Percentiles rank a stretch among this genome's conserved stretches.
Evolutionary conservation across 164 flowering plant genomes (phyloP).

Genomic region (Kingdonia uniflora): DNA sequence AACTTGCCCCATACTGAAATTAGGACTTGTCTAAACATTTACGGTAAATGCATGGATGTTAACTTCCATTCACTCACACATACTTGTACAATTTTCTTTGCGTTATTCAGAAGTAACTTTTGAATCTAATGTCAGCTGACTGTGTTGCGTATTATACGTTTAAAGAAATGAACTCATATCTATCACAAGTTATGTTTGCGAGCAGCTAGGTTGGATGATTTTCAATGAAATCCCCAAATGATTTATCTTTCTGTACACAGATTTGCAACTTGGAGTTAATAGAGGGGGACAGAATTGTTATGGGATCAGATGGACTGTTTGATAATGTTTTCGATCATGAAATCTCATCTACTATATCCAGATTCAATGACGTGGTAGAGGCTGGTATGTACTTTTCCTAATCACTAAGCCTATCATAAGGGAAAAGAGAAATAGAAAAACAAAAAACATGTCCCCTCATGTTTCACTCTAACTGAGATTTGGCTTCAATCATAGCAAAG

Average conservation of each 20-base stretch:
- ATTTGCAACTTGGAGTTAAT: slow-evolving; percentile 44
- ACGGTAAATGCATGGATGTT: no score
- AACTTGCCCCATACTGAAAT: no score
- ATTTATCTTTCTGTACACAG: slow-evolving; percentile 24
- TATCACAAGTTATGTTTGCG: background rate
- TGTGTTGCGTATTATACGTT: no score
- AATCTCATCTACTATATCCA: slow-evolving; percentile 39
- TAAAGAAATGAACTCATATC: background rate
- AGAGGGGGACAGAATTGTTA: slow-evolving; percentile 64
- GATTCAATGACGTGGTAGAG: slow-evolving; percentile 35
- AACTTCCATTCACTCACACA: no score
- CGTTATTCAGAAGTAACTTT: no score
- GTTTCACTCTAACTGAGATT: slow-evolving; percentile 10
- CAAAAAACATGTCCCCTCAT: background rate
- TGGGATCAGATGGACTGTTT: slow-evolving; percentile 96
- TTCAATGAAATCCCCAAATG: no score
- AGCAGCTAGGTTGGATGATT: background rate
- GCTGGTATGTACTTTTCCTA: slow-evolving; percentile 42
- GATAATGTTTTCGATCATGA: slow-evolving; percentile 84
- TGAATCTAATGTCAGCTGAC: no score
- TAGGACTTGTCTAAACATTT: no score
- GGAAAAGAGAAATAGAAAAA: background rate
- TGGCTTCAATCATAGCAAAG: slow-evolving; percentile 51
- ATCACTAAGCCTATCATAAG: background rate
- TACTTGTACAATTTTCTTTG: no score